Base-by-base conservation (phyloP, 805 yeast species). In the Candida nemodendra region DNA sequence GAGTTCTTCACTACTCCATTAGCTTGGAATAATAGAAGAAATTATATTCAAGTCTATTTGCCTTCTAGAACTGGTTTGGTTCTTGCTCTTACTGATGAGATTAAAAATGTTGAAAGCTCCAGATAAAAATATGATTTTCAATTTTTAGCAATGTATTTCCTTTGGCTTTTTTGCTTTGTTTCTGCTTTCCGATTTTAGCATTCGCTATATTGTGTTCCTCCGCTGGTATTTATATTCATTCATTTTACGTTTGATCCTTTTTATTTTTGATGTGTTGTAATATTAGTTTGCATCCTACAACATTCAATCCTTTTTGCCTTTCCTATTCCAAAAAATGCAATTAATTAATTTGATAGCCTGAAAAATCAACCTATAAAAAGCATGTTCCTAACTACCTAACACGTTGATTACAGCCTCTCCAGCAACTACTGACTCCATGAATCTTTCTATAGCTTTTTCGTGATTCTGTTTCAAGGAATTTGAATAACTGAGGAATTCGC, bases 1-100 rank as follows among this genome's bases (percentile, higher is more conserved):
- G 71, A 71, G 46, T 87, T 72, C 56, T 78, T 76, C 59, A 88
- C 97, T 16, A 77, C 83, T 11, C 79, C 82, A 35, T 75, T 84
- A 30, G 66, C 64, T 17, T 91, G 98, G 98, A 87, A 91, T 55
- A 70, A 76, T 47, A 72, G 98, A 48, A 63, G 68, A 18, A 86
- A 91, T 61, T 84, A 78, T 42, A 48, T 91, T 34, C 88, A 87
- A 62, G 84, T 89, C 8, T 79, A 79, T 50, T 71, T 88, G 50
- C 98, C 98, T n/a, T 71, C 73, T 27, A 79, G 98, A 62, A 68
- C 76, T 12, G 90, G 78, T 2, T 36, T 84, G 12, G 81, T 81
- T 14, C 61, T 83, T 33, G 88, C 85, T 12, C 37, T 52, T n/a
- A 57, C 49, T 17, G 50, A 45, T 1, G 65, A 60, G 18, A 56